phyloP scores from a whole-genome alignment of 1,139 yeast species.

The Williopsis jadinii region DNA sequence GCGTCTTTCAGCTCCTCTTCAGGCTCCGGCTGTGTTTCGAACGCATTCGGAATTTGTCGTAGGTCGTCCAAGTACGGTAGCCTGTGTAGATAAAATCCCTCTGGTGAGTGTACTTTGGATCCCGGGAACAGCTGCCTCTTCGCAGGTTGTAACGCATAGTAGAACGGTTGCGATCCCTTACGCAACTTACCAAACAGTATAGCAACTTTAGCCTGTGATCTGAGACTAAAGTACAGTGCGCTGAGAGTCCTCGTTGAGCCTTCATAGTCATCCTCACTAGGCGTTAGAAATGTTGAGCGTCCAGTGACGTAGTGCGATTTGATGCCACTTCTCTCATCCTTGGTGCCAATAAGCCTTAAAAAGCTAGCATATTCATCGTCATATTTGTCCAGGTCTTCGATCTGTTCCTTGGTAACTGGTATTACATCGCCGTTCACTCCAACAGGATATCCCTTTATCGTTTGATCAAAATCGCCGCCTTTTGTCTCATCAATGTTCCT shows the following conservation, averaged over 20 bases:
- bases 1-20: slow-evolving; percentile 26
- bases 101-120: slow-evolving; percentile 32
- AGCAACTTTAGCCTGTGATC: slow-evolving; percentile 47
- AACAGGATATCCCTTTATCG: slow-evolving; percentile 33
- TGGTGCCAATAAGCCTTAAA: slow-evolving; percentile 62
- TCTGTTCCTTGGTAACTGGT: slow-evolving; percentile 29
- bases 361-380: slow-evolving; percentile 32
- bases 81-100: slow-evolving; percentile 54
- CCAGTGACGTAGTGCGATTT: slow-evolving; percentile 47
- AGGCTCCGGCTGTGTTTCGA: slow-evolving; percentile 7
- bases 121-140: slow-evolving; percentile 1
- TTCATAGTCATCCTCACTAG: slow-evolving; percentile 45
- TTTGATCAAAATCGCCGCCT: slow-evolving; percentile 34
- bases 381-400: slow-evolving; percentile 28
- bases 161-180: slow-evolving; percentile 41
- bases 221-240: slow-evolving; percentile 57
- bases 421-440: slow-evolving; percentile 32
- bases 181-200: slow-evolving; percentile 67
- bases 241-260: slow-evolving; percentile 67
- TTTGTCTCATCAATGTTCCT: slow-evolving; percentile 32
- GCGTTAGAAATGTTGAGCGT: slow-evolving; percentile 52
- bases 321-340: slow-evolving; percentile 33
- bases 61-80: slow-evolving; percentile 65
- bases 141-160: slow-evolving; percentile 60
- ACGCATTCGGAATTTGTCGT: slow-evolving; percentile 39